These are phyloP conservation scores for Neurospora pannonica DNA, from an alignment of 495 filamentous ascomycete genomes.

Conservation along the genomic window DNA sequence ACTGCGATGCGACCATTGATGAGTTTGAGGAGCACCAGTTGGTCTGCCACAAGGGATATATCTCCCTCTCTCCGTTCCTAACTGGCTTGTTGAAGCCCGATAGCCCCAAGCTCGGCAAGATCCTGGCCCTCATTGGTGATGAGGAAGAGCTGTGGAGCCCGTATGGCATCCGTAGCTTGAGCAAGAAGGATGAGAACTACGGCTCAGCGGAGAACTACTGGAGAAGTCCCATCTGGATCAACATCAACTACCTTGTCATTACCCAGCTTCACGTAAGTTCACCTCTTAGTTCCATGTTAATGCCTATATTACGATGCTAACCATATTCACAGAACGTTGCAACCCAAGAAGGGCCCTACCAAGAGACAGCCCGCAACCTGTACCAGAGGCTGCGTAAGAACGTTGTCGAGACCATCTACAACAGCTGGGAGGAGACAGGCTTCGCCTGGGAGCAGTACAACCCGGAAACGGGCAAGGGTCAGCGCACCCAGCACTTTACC, in stretches of 20 bases:
- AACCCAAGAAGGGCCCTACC: constrained; percentile 54
- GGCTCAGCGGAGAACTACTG: constrained; percentile 94
- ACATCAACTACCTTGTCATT: constrained; percentile 89
- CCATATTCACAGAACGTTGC: constrained; percentile 41
- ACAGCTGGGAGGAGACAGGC: constrained; percentile 78
- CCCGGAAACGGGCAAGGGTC: constrained; percentile 81
- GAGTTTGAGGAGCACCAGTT: constrained; percentile 84
- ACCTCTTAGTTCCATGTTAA: neutral
- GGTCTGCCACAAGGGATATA: constrained; percentile 94
- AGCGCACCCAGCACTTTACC: constrained; percentile 95
- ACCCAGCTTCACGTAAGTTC: constrained; percentile 68
- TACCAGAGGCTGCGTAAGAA: constrained; percentile 73
- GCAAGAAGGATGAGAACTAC: constrained; percentile 72
- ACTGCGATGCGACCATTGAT: constrained; percentile 93
- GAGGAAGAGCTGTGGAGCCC: constrained; percentile 81
- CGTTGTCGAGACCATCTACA: constrained; percentile 80
- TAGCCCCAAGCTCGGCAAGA: constrained; percentile 57
- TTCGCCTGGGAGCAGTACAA: constrained; percentile 99
- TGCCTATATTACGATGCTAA: neutral
- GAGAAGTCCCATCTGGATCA: constrained; percentile 93
- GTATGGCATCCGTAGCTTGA: constrained; percentile 78
- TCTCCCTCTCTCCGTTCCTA: constrained; percentile 89
- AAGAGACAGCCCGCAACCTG: constrained; percentile 56
- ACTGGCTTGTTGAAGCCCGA: constrained; percentile 63
- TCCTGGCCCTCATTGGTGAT: constrained; percentile 70